These are phyloP conservation scores for Wickerhamiella spandovensis DNA, from an alignment of 805 yeast genomes.

Conservation along the genomic window DNA sequence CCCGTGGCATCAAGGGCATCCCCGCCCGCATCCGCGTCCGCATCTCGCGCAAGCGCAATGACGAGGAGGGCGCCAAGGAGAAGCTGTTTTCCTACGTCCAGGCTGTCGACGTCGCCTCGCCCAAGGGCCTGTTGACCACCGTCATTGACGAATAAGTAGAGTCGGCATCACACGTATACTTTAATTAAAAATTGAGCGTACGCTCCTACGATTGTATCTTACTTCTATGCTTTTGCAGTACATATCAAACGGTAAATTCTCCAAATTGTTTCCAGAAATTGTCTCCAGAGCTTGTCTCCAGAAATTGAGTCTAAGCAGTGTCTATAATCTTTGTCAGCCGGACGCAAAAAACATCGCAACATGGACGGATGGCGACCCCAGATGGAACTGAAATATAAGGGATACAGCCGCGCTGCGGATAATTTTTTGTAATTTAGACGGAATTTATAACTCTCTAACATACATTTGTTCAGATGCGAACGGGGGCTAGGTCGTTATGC, in stretches of 20 bases:
- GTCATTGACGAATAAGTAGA: conserved; percentile 69
- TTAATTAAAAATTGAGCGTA: background rate
- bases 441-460: background rate
- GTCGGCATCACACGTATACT: background rate
- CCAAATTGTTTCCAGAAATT: too few relatives aligned
- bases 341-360: too few relatives aligned
- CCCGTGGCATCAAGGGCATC: conserved; percentile 98
- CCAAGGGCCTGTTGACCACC: conserved; percentile 96
- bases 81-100: conserved; percentile 96
- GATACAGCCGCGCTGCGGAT: background rate
- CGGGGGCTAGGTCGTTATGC: background rate
- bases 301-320: too few relatives aligned
- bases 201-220: background rate
- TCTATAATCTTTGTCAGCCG: too few relatives aligned
- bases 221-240: too few relatives aligned
- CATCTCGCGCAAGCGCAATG: conserved; percentile 99
- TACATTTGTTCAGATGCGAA: background rate
- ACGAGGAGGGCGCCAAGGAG: conserved; percentile 98
- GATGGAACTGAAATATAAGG: background rate
- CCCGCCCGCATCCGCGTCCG: conserved; percentile 97
- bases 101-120: conserved; percentile 86
- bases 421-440: background rate
- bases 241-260: too few relatives aligned
- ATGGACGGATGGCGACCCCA: too few relatives aligned
- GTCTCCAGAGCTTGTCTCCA: too few relatives aligned